Evolutionary conservation across 495 filamentous ascomycete genomes (phyloP).

Genomic region (Tuber melanosporum): DNA sequence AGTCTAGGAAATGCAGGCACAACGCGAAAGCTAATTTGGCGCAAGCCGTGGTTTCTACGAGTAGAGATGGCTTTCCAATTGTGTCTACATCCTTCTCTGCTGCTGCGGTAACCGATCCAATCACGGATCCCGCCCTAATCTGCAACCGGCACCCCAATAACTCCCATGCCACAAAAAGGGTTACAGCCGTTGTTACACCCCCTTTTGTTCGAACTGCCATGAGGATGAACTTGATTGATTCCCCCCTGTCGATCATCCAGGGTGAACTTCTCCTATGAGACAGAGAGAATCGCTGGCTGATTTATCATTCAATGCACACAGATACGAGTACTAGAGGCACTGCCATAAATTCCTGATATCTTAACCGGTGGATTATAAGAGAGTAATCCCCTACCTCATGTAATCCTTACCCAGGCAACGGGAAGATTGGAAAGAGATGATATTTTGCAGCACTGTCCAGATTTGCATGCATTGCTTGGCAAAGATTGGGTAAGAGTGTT

Average conservation of each 20-base stretch:
- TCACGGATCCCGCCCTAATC: not conserved
- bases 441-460: not conserved
- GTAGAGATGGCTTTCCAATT: not conserved
- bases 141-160: not conserved
- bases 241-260: not conserved
- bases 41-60: not conserved
- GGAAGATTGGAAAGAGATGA: not conserved
- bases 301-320: not conserved
- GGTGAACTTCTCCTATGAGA: not conserved
- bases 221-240: not conserved
- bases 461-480: not conserved
- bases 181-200: not conserved
- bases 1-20: not conserved
- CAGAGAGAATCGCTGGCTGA: not conserved
- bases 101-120: not conserved
- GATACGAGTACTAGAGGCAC: not conserved
- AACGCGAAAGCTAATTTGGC: not conserved
- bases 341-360: not conserved
- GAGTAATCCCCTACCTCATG: not conserved
- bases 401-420: not conserved
- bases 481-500: not conserved
- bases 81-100: not conserved
- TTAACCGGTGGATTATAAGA: not conserved
- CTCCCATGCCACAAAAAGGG: not conserved
- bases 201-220: not conserved